Percentiles rank a stretch among this genome's conserved stretches.
Evolutionary conservation across 257 asterid species (phyloP).

Genomic region (Petrea volubilis): DNA sequence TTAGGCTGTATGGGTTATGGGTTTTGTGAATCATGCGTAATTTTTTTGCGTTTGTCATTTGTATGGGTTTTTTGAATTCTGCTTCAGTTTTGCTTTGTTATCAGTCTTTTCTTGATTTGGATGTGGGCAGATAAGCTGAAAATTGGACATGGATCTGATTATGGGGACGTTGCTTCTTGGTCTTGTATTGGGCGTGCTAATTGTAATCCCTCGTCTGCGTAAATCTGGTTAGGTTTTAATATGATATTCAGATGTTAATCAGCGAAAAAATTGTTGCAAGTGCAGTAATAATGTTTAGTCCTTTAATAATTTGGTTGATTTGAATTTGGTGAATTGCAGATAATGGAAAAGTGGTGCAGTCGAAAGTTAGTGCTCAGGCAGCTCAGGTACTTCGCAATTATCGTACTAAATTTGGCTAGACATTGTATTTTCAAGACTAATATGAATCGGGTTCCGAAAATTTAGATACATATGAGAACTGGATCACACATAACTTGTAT

Average conservation of each 20-base stretch:
- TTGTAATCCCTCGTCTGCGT: slow-evolving; percentile 53
- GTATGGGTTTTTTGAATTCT: not conserved
- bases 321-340: slow-evolving; percentile 49
- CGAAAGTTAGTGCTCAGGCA: slow-evolving; percentile 51
- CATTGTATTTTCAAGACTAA: not conserved
- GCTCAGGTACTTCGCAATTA: slow-evolving; percentile 42
- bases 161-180: slow-evolving; percentile 52
- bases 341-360: slow-evolving; percentile 35
- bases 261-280: not conserved
- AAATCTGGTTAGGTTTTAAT: slow-evolving; percentile 47
- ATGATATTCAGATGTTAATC: not conserved
- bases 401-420: not conserved
- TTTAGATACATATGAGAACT: not conserved
- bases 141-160: slow-evolving; percentile 47
- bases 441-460: not conserved
- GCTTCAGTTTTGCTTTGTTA: not conserved
- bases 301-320: slow-evolving; percentile 5
- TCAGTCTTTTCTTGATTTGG: not conserved
- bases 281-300: not conserved
- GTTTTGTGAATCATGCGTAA: not conserved
- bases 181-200: slow-evolving; percentile 42
- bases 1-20: not conserved
- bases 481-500: not conserved
- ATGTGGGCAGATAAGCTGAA: slow-evolving; percentile 27
- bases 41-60: no score